Percentiles rank a stretch among this genome's conserved stretches.
phyloP scores from a whole-genome alignment of 2,329 filamentous ascomycete species.

The Fusarium sp. region DNA sequence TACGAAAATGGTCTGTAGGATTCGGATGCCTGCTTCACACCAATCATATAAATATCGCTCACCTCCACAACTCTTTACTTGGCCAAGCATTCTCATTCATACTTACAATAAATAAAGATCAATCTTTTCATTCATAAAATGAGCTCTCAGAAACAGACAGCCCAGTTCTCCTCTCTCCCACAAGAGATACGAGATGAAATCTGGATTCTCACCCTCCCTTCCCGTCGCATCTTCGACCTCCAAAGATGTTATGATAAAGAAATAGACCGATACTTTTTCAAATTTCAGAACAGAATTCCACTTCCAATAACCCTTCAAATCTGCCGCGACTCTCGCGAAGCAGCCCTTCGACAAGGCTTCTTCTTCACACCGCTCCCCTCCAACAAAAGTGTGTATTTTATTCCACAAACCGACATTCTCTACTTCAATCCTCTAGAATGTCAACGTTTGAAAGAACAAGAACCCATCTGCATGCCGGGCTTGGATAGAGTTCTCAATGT shows the following conservation, averaged over 20 bases:
- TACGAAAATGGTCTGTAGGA: constrained; percentile 10
- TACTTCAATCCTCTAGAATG: constrained; percentile 46
- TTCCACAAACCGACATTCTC: constrained; percentile 44
- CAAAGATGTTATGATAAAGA: too few species aligned
- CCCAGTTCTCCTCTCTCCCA: constrained; percentile 28
- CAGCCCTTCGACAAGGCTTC: constrained; percentile 45
- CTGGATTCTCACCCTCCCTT: constrained; percentile 48
- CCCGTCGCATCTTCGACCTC: constrained; percentile 48
- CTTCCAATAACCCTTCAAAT: constrained; percentile 37
- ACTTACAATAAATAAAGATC: too few species aligned
- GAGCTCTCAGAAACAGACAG: not conserved
- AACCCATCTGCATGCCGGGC: constrained; percentile 14
- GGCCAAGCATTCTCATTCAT: too few species aligned
- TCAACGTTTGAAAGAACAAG: constrained; percentile 11
- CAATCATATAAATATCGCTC: not conserved
- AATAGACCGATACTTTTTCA: too few species aligned
- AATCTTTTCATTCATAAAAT: not conserved
- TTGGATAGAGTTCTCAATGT: constrained; percentile 46
- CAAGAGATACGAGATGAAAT: constrained; percentile 47
- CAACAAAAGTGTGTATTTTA: constrained; percentile 45
- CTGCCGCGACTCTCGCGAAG: constrained; percentile 46
- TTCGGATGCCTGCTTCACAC: not conserved
- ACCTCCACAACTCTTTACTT: not conserved
- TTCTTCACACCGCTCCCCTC: constrained; percentile 34
- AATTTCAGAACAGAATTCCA: constrained; percentile 29